Percentiles rank a stretch among this genome's conserved stretches.
These are phyloP conservation scores for Cydonia oblonga DNA, from an alignment of 331 rosid genomes.

Conservation along the genomic window DNA sequence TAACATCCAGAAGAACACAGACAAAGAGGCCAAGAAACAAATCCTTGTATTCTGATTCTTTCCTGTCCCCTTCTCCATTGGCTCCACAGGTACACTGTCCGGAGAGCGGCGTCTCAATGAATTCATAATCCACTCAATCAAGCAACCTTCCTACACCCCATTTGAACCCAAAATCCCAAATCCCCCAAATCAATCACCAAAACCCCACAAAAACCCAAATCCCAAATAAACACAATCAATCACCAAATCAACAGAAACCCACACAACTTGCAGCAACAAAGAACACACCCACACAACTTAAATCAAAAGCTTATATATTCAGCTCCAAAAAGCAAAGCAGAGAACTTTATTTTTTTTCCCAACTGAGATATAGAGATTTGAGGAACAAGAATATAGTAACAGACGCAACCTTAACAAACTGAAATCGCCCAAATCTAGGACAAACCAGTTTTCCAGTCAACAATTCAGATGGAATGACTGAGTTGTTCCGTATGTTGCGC, in stretches of 20 bases:
- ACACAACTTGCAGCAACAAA: background rate
- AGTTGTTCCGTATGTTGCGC: slow-evolving; percentile 9
- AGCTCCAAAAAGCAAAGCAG: background rate
- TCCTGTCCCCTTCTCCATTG: slow-evolving; percentile 62
- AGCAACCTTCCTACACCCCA: slow-evolving; percentile 8
- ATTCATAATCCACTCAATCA: slow-evolving; percentile 19
- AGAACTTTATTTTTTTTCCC: background rate
- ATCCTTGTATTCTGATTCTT: slow-evolving; percentile 54
- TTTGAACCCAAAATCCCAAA: background rate
- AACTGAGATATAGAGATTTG: background rate
- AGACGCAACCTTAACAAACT: background rate
- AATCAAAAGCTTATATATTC: background rate
- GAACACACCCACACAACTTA: too few relatives aligned
- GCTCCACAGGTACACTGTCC: slow-evolving; percentile 38
- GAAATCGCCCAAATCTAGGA: background rate
- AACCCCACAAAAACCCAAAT: background rate
- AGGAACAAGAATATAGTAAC: background rate
- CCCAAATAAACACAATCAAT: background rate
- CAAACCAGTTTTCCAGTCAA: background rate
- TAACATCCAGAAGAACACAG: slow-evolving; percentile 64
- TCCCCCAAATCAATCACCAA: background rate
- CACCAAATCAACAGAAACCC: background rate
- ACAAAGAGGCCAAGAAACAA: slow-evolving; percentile 41
- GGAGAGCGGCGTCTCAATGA: slow-evolving; percentile 69
- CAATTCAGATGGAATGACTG: background rate